A percentile compares a stretch with the other conserved stretches of the same genome.
phyloP scores from a whole-genome alignment of 1,284 basidiomycete genomes.

The Malassezia globosa region DNA sequence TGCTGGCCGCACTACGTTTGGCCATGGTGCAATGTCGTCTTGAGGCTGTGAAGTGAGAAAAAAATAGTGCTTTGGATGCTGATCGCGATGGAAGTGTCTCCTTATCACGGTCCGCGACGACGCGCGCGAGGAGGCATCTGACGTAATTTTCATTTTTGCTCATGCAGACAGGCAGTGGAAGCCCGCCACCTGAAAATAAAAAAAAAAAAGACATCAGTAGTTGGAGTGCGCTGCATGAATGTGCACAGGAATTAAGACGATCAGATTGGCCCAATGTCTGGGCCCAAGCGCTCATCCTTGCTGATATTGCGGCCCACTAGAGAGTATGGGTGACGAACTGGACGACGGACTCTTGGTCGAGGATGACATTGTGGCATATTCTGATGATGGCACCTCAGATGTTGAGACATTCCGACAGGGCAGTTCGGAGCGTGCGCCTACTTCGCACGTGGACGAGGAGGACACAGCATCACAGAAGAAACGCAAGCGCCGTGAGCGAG shows the following conservation, averaged over 20 bases:
- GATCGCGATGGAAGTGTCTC: background rate
- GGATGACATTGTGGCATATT: constrained; percentile 19
- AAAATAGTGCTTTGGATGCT: background rate
- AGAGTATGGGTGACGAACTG: constrained; percentile 30
- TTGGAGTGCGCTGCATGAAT: background rate
- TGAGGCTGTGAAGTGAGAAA: background rate
- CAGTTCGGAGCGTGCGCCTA: background rate
- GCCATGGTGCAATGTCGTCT: constrained; percentile 23
- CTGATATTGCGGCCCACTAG: background rate
- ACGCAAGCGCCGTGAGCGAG: constrained; percentile 19
- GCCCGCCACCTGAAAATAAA: no score
- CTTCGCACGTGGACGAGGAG: constrained; percentile 4
- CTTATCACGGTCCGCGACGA: no score
- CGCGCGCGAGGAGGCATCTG: no score
- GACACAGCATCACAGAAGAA: constrained; percentile 26
- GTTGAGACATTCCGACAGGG: background rate
- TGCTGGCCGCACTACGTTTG: constrained; percentile 32
- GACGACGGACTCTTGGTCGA: constrained; percentile 33
- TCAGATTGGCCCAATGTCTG: background rate
- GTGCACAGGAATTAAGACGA: constrained; percentile 3
- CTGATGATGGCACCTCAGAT: constrained; percentile 8
- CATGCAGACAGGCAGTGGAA: no score
- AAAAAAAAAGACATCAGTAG: no score
- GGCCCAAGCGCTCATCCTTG: no score
- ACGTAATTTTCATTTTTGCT: no score